Conservation (phyloP, 2,329 filamentous ascomycete genomes). For the Aureobasidium melanogenum region DNA sequence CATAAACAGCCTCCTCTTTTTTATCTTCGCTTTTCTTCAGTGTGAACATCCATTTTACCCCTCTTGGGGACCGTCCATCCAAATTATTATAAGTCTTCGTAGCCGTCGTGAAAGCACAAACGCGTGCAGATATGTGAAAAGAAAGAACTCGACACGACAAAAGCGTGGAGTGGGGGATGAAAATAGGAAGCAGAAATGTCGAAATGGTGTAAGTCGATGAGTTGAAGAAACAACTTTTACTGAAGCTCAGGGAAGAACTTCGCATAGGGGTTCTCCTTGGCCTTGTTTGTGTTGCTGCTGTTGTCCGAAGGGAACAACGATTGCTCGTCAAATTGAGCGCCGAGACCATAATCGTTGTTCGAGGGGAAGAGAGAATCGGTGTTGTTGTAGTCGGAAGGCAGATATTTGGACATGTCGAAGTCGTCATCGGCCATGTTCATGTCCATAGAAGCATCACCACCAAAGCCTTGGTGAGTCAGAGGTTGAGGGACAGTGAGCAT, state of each 20-base stretch:
- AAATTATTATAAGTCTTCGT: constrained; percentile 1
- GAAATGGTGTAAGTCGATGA: neutral
- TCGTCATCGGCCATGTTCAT: neutral
- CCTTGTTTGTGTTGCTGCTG: neutral
- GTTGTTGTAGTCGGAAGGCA: neutral
- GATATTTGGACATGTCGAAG: constrained; percentile 9
- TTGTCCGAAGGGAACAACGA: neutral
- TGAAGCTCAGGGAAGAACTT: constrained; percentile 10
- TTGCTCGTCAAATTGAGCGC: constrained; percentile 7
- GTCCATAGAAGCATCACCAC: neutral
- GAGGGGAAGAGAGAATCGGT: constrained; percentile 2
- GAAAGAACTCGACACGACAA: constrained; percentile 5
- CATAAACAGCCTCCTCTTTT: neutral
- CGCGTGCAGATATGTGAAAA: neutral
- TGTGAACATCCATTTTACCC: neutral
- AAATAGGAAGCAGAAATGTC: neutral
- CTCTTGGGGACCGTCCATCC: neutral
- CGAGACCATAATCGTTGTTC: neutral
- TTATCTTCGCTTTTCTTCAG: constrained; percentile 1
- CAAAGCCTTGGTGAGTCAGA: neutral
- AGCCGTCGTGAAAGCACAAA: neutral
- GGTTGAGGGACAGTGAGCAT: constrained; percentile 3
- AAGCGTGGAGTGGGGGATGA: constrained; percentile 3
- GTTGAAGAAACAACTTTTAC: neutral
- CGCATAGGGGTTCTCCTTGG: constrained; percentile 6